Evolutionary conservation across 2,329 filamentous ascomycete species (phyloP), one percentile per base, ranked within the genome.

Genomic region (Cryphonectria carpinicola): DNA sequence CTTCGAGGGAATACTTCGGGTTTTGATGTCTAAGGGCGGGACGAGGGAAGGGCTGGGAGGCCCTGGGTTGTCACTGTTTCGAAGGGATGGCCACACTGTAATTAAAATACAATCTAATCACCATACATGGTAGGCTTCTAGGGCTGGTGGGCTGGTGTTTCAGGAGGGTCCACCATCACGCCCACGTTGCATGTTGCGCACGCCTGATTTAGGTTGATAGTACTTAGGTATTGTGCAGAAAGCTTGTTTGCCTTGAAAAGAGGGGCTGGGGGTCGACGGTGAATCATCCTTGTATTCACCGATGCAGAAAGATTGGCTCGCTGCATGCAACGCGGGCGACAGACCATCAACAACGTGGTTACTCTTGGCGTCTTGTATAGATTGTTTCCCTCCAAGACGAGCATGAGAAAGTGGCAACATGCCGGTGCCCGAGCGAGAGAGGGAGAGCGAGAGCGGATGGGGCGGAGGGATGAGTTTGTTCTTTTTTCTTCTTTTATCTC

Each of bases 211-310:
- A 37, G 58, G 7, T 22, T 25, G 41, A 62, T 7, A 37, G 35
- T 62, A 39, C 8, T 39, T 13, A 32, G 32, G 32, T 32, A 17
- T 7, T 62, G 19, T 39, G 35, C 60, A 39, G 37, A 41, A 62
- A 62, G 60, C 60, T 62, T 62, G 60, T 62, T 39, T 39, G 8
- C 37, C 37, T n/a, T 35, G 32, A 39, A n/a, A n/a, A 62, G 11
- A n/a, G 8, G 32, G 35, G 32, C n/a, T 8, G n/a, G 54, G 32
- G 6, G 35, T 25, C 35, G 17, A 25, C 35, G 60, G 35, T 11
- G 10, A 41, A 13, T 62, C 22, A 39, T 62, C 60, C 60, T n/a
- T 41, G 60, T 35, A 39, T 25, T 39, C 60, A 62, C 60, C 35
- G 60, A 62, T 62, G 35, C 60, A 41, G n/a, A n/a, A 41, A 25